Evolutionary conservation across 1,284 basidiomycete genomes (phyloP).

Genomic region (Porogramme epimiltina): DNA sequence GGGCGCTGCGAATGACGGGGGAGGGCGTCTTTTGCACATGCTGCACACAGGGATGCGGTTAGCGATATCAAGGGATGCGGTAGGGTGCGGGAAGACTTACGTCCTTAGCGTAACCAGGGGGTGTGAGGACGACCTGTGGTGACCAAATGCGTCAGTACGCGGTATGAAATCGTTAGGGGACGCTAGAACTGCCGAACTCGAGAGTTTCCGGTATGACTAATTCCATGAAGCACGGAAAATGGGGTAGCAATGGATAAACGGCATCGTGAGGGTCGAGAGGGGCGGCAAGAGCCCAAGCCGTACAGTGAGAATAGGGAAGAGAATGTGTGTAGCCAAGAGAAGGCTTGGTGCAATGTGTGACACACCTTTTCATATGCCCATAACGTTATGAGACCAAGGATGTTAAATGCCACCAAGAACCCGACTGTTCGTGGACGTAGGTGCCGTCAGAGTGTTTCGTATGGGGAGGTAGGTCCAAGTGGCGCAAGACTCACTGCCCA

Average conservation of each 20-base stretch:
- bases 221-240: not conserved
- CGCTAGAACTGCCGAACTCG: too few species aligned
- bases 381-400: slow-evolving; percentile 68
- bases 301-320: not conserved
- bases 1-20: slow-evolving; percentile 23
- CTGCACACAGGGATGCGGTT: slow-evolving; percentile 21
- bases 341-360: not conserved
- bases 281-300: not conserved
- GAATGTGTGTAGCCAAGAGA: not conserved
- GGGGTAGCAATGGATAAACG: not conserved
- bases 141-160: not conserved
- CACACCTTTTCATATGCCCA: slow-evolving; percentile 73
- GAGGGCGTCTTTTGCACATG: slow-evolving; percentile 31
- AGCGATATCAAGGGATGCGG: too few species aligned
- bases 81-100: slow-evolving; percentile 42
- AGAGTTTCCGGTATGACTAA: slow-evolving; percentile 1
- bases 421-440: slow-evolving; percentile 45
- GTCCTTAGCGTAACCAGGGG: slow-evolving; percentile 71
- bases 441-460: not conserved
- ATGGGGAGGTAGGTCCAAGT: not conserved
- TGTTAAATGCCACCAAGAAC: slow-evolving; percentile 56
- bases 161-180: not conserved
- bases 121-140: slow-evolving; percentile 57
- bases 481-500: slow-evolving; percentile 55
- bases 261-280: not conserved